These are phyloP conservation scores for Vaccinium myrtillus DNA, from an alignment of 148 eudicot genomes.

Conservation along the genomic window DNA sequence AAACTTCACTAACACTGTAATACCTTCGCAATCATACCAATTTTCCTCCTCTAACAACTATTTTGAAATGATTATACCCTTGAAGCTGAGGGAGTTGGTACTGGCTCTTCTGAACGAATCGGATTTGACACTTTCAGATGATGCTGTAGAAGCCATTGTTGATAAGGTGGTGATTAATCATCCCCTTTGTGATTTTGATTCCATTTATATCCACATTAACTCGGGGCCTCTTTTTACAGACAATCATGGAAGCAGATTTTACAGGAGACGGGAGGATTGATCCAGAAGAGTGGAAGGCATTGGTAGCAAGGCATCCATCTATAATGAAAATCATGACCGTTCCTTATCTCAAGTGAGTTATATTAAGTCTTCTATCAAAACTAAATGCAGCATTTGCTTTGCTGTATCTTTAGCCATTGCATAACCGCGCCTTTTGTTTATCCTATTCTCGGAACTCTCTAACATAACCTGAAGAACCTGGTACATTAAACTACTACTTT, in stretches of 20 bases:
- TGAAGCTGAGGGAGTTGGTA: constrained; percentile 62
- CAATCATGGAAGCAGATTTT: constrained; percentile 48
- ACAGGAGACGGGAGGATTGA: constrained; percentile 62
- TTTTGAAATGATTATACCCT: constrained; percentile 11
- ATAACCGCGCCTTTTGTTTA: neutral
- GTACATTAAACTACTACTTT: neutral
- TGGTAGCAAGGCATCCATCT: constrained; percentile 45
- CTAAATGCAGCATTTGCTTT: neutral
- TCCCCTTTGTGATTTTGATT: neutral
- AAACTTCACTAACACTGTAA: neutral
- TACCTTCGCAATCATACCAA: neutral
- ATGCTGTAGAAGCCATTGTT: constrained; percentile 49
- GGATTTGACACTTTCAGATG: constrained; percentile 39
- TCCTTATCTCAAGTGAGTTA: constrained; percentile 43
- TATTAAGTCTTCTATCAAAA: neutral
- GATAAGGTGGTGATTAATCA: constrained; percentile 41
- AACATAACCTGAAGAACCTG: neutral
- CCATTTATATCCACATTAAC: neutral
- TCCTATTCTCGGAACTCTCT: neutral
- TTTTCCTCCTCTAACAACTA: neutral
- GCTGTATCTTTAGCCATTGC: neutral
- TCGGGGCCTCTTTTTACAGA: constrained; percentile 23
- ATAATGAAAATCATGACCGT: constrained; percentile 54
- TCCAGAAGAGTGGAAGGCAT: constrained; percentile 55
- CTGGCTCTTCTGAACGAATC: constrained; percentile 52